Base-by-base conservation (phyloP, 106 monocot species). In the Dendrobium officinale region DNA sequence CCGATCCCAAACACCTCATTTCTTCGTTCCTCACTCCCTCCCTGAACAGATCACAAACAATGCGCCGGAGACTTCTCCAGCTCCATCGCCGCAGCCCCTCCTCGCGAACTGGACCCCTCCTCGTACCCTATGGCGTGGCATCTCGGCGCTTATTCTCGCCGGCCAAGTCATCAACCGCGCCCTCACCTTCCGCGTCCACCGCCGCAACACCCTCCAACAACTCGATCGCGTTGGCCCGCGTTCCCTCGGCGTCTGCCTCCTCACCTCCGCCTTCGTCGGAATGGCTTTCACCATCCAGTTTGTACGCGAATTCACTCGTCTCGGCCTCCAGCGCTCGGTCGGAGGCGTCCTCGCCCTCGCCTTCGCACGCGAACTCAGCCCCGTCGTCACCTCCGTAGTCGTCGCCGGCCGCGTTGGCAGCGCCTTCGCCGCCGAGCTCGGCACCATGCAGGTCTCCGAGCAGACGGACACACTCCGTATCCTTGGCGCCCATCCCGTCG, bases 261-360 rank as follows among this genome's bases (percentile, higher is more conserved):
- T 98, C 18, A 95, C 98, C 41, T 85, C 95, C 48, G 77, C 98
- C 55, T 98, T 92, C 79, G 88, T 92, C 40, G 92, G 92, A 61
- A 92, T 92, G 92, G 92, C 92, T 8, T 92, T 92, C 89, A 97
- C 98, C 67, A 93, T 99, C 80, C 95, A 95, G 86, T 95, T 95
- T 81, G 95, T 95, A 58, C 85, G 95, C 75, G 98, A 95, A 84
- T 99, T 99, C 87, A 94, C 92, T 42, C 87, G 92, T 22, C 89
- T 99, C 37, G 95, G 95, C 31, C 95, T 99, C 70, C 91, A 92
- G 79, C 86, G 91, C 29, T 95, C 92, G 18, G 90, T 92, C 11
- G 92, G 92, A 61, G 92, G 90, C 56, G 91, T 99, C 33, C 88
- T 99, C 24, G 95, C 98, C 56, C 92, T 97, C 72, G 97, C 97